Evolutionary conservation across 257 asterid species (phyloP), one percentile per base, ranked within the genome.

Genomic region (Nicotiana obtusifolia): DNA sequence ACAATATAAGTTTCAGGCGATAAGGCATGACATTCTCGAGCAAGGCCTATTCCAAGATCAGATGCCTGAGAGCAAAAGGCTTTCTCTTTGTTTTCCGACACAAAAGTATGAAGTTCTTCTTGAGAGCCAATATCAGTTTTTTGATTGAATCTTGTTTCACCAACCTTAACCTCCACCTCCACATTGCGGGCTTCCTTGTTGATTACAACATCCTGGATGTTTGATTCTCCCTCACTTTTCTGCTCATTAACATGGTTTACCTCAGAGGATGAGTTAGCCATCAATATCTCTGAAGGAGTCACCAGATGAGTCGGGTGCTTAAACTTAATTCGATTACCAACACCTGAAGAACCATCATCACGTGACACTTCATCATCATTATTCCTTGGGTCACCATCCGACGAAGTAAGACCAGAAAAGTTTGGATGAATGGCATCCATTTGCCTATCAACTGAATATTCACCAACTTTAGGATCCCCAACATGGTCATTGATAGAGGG

Each of bases 251-350:
- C 54, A 78, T 88, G 89, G 87, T 61, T 91, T 82, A 86, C 85
- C 76, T 95, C 98, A 24, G 98, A 86, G 62, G 98, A 83, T 56
- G 98, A 86, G 81, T 92, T 73, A 24, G 62, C 94, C 98, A 90
- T 93, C 88, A 96, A 86, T 86, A 94, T 91, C 89, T 96, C 98
- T 35, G 97, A 87, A 88, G 99, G 98, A 82, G 98, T 96, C 54
- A 96, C 97, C 85, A 96, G 87, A 89, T 96, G 99, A 73, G 99
- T 96, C 44, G 99, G 98, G 87, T 91, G 98, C 88, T 92, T 94
- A 88, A 92, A 94, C 88, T 94, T 92, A 56, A 90, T 68, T 10
- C 88, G 89, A 84, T 89, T 88, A 77, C 82, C 88, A 57, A 88
- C 87, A 78, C 90, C 86, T 26, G 87, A 60, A 61, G 97, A 85